Base-by-base conservation (phyloP, 2,329 filamentous ascomycete genomes). In the Sclerotinia subarctica region DNA sequence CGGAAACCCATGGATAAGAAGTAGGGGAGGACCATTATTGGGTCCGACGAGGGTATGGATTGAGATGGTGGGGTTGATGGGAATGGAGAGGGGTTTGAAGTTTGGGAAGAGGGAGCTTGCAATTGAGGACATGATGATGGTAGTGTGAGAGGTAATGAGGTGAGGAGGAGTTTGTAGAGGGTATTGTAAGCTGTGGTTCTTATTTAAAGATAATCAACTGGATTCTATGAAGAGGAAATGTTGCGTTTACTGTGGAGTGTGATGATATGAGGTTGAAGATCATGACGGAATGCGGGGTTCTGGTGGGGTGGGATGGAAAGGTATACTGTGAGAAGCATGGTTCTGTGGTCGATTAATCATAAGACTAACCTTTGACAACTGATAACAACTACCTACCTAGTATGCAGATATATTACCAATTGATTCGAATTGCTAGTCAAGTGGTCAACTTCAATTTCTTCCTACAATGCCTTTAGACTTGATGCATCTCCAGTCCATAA, bases 1-100 rank as follows among this genome's bases (percentile, higher is more conserved):
- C 0, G 84, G 84, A 70, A 82, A 86, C 47, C 83, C 84, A 66
- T 85, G 83, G 8, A 85, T 75, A 10, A 85, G 77, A 19, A 82
- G 77, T 8, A 85, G 78, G 0, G 82, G 78, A 0, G 80, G 82
- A 0, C 76, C 68, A 10, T 19, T 53, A 10, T 29, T n/a, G 0
- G 64, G 64, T 0, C 54, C 47, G 13, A 32, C 42, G 4, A 62
- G 46, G 0, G 64, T 66, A 13, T 60, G 46, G 11, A 53, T 66
- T 17, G 32, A 44, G 17, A 66, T 13, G 2, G 5, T 11, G 1
- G 46, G 4, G 24, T 3, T 24, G 7, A 26, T 26, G 24, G 46
- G 19, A 7, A 66, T 52, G 0, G 46, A 62, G 19, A 26, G 58
- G 21, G 58, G 24, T 10, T 7, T 24, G 7, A 62, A 62, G 46